A percentile compares a stretch with the other conserved stretches of the same genome.
Conservation (phyloP, 2,329 filamentous ascomycete genomes). For the Rhinocladiella mackenziei region DNA sequence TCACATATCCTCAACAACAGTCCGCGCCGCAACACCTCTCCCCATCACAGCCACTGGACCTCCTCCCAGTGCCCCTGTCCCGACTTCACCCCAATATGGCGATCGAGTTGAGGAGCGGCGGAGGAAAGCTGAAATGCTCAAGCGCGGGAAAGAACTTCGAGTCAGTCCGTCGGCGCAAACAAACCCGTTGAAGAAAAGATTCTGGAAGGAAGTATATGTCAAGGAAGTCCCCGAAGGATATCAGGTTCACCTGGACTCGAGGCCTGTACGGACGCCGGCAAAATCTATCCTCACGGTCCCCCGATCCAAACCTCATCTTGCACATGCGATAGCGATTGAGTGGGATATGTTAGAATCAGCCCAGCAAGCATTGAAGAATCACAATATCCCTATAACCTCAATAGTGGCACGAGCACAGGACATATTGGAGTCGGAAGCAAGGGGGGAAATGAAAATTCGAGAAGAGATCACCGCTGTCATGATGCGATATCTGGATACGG, state of each 20-base stretch:
- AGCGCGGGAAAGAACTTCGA: constrained; percentile 44
- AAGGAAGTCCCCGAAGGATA: constrained; percentile 56
- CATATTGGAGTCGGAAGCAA: constrained; percentile 63
- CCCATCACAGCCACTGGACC: constrained; percentile 57
- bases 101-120: constrained; percentile 48
- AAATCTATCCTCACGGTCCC: constrained; percentile 74
- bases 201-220: constrained; percentile 82
- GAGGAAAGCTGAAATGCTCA: constrained; percentile 49
- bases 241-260: constrained; percentile 69
- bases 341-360: constrained; percentile 83
- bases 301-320: constrained; percentile 71
- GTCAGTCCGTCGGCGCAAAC: constrained; percentile 35
- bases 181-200: constrained; percentile 62
- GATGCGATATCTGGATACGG: constrained; percentile 85
- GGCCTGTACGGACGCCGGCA: constrained; percentile 70
- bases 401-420: constrained; percentile 79
- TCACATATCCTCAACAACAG: constrained; percentile 10
- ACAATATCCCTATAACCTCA: constrained; percentile 86
- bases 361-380: constrained; percentile 77
- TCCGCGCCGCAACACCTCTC: constrained; percentile 41
- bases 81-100: constrained; percentile 46
- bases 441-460: constrained; percentile 53
- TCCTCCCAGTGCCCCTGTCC: constrained; percentile 55
- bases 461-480: constrained; percentile 62
- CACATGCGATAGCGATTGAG: constrained; percentile 80